phyloP scores from a whole-genome alignment of 1,139 yeast species.

The Hansenula anomala region DNA sequence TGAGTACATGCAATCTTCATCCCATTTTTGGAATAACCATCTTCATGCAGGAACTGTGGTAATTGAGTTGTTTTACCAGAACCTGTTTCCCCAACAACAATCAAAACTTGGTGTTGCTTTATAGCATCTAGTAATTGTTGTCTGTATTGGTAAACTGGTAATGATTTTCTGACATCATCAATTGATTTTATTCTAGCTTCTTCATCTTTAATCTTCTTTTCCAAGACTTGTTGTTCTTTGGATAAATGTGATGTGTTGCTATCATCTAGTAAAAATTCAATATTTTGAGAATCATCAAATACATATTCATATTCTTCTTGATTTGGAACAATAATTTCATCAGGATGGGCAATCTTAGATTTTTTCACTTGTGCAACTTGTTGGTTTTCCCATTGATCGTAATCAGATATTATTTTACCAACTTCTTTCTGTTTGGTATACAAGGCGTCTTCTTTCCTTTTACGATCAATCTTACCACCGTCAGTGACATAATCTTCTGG shows the following conservation, averaged over 20 bases:
- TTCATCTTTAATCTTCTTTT: conserved; percentile 33
- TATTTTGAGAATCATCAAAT: conserved; percentile 72
- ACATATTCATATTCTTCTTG: conserved; percentile 71
- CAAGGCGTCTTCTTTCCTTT: conserved; percentile 38
- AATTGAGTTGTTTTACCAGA: conserved; percentile 96
- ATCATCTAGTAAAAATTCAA: conserved; percentile 55
- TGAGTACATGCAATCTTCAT: conserved; percentile 83
- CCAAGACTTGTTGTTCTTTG: conserved; percentile 26
- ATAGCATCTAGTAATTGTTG: conserved; percentile 61
- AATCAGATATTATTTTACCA: conserved; percentile 27
- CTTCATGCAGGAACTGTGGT: conserved; percentile 84
- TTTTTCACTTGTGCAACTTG: conserved; percentile 49
- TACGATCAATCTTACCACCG: conserved; percentile 48
- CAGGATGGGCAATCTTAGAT: conserved; percentile 30
- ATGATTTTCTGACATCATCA: conserved; percentile 45
- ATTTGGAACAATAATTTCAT: conserved; percentile 41
- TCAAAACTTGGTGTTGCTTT: conserved; percentile 62
- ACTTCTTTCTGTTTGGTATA: conserved; percentile 22
- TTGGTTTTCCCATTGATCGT: conserved; percentile 60
- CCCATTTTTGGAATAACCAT: conserved; percentile 59
- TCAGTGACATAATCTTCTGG: conserved; percentile 53
- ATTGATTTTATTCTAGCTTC: conserved; percentile 35
- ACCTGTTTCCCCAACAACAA: conserved; percentile 96
- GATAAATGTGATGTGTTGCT: conserved; percentile 30
- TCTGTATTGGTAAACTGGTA: conserved; percentile 75